A percentile compares a stretch with the other conserved stretches of the same genome.
Conservation (phyloP, 306 rosid genomes). For the Neltuma alba region DNA sequence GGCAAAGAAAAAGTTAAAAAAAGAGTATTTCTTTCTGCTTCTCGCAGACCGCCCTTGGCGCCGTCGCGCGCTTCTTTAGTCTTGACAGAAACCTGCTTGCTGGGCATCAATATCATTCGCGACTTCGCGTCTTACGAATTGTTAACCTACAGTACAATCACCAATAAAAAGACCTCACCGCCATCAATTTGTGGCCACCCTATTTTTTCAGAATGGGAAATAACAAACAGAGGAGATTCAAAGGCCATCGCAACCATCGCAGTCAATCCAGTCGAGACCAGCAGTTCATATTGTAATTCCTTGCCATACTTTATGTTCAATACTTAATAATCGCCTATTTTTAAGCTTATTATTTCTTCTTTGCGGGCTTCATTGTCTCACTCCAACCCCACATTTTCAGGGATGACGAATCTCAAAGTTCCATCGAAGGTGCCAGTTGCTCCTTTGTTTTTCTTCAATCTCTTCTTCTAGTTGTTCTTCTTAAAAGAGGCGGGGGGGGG, state of each 20-base stretch:
- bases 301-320: not conserved
- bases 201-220: constrained; percentile 50
- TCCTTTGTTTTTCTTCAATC: not conserved
- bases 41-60: not conserved
- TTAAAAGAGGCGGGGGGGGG: too few relatives aligned
- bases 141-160: not conserved
- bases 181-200: not conserved
- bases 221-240: constrained; percentile 65
- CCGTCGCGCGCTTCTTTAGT: not conserved
- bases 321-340: not conserved
- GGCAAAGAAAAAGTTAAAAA: too few relatives aligned
- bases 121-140: not conserved
- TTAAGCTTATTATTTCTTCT: not conserved
- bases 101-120: too few relatives aligned
- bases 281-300: constrained; percentile 47
- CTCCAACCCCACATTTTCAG: constrained; percentile 36
- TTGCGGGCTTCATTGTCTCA: constrained; percentile 20
- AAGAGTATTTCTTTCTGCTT: too few relatives aligned
- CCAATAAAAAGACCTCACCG: not conserved
- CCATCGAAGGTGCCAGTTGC: constrained; percentile 56
- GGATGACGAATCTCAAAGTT: constrained; percentile 56
- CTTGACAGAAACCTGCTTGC: not conserved
- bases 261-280: constrained; percentile 60
- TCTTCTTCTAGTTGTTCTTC: not conserved
- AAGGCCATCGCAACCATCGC: constrained; percentile 51